Evolutionary conservation across 179 eudicot genomes (phyloP), one percentile per base, ranked within the genome.

Genomic region (Beta macrorhiza): DNA sequence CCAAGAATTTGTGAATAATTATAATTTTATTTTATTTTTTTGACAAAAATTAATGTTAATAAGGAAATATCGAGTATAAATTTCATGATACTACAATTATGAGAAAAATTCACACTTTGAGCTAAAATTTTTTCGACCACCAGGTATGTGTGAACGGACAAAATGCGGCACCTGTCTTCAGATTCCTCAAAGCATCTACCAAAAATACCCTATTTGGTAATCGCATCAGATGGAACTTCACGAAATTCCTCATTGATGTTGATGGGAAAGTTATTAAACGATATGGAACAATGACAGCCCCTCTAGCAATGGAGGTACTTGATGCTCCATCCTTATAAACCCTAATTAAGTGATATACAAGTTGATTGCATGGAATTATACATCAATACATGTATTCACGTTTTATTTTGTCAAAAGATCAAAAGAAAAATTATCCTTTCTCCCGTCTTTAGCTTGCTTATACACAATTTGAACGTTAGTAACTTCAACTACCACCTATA

Each of bases 151-250:
- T 88, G 16, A 95, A 95, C 81, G 98, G 98, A 45, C 37, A 89
- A 47, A 78, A 85, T 49, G 67, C 95, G 69, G 90, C 93, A 67
- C 97, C 97, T 0, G 65, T 95, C 4, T 95, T 89, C 90, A 91
- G 92, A 64, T 95, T 90, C 82, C 91, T 95, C 47, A 95, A 88
- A 83, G 85, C 91, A 51, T 87, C 87, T 76, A 91, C 84, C 80
- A 80, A 87, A 17, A 87, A 87, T 32, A 74, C 42, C 22, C n/a
- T 73, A 73, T 64, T 87, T 25, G 91, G 92, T 65, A 83, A 85
- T 62, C 79, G 88, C 70, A 89, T 95, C 81, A 95, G 92, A 79
- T 95, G 98, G 98, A 95, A 95, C 86, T 95, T 93, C 89, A 89
- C 94, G 17, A 94, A 94, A 82, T 94, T 94, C 83, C 90, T 94